Evolutionary conservation across 176 grass and related monocot species (phyloP), one percentile per base, ranked within the genome.

Genomic region (Zoysia pacifica): DNA sequence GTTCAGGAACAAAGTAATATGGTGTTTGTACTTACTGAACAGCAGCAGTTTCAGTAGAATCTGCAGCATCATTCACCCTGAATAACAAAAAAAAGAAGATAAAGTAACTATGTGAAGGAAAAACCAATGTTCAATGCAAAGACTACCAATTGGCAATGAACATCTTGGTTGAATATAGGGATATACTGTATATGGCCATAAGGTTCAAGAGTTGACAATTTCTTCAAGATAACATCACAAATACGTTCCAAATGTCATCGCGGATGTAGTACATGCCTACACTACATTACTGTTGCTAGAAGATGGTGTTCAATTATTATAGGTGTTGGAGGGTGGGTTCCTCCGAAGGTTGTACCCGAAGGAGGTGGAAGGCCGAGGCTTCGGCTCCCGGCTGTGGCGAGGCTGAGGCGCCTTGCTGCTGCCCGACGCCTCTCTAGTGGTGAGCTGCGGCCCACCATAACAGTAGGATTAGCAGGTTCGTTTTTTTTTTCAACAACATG

Each of bases 31-130:
- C 86, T 43, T 87, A 98, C 95, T 94, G 85, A 79, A 98, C 69
- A 73, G 67, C 73, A 80, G 92, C 90, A 11, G 92, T 93, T 89
- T 98, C 95, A 48, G 82, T 77, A 50, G 95, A 79, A 87, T 98
- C 92, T 54, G 92, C 77, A 85, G 83, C 83, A 69, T 94, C 92
- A 62, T 93, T 91, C 68, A 98, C 86, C 95, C 95, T 98, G 72
- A 6, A 72, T 79, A 54, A 54, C 52, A 84, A 43, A 83, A 78
- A 67, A 70, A 45, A 37, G n/a, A n/a, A 79, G 53, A 20, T 70
- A 50, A 61, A 35, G 53, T 71, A 84, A 65, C 63, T 10, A 68
- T 85, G 44, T 58, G 15, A 20, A 78, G 3, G 28, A 44, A 16
- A 82, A 55, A 55, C 2, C 41, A 54, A 4, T 81, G 28, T 72